Evolutionary conservation across 352 stramenopile species (phyloP).

Genomic region (Phytophthora hybrid): DNA sequence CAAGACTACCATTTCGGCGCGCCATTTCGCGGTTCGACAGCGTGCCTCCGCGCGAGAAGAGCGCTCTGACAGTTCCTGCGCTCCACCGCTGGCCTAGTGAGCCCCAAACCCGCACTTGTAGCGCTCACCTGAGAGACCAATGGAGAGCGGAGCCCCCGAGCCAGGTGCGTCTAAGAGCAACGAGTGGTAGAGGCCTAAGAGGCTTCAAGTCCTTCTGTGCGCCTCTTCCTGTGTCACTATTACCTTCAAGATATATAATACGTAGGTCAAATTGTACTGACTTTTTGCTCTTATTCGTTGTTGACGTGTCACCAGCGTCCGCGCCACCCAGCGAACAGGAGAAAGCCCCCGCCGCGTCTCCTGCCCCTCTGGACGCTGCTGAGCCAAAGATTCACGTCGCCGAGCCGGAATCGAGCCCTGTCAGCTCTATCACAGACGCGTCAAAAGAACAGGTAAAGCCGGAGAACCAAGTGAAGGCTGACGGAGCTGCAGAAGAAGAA

Average conservation of each 20-base stretch:
- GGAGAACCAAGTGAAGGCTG: neutral
- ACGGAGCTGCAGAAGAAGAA: neutral
- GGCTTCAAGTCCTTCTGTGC: conserved; percentile 7
- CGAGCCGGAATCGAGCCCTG: conserved; percentile 22
- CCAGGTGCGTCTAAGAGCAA: conserved; percentile 19
- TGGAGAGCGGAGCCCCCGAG: conserved; percentile 21
- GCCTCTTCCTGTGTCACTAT: conserved; percentile 6
- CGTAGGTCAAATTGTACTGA: neutral
- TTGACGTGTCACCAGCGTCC: conserved; percentile 5
- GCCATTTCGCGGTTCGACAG: conserved; percentile 42
- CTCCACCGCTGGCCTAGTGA: neutral
- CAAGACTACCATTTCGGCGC: conserved; percentile 6
- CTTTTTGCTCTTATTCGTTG: conserved; percentile 5
- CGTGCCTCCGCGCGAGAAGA: conserved; percentile 15
- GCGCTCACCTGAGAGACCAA: conserved; percentile 1
- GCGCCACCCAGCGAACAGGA: conserved; percentile 7
- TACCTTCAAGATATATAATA: neutral
- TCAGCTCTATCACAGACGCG: neutral
- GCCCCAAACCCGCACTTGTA: neutral
- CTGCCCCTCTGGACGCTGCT: neutral
- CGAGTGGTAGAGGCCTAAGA: neutral
- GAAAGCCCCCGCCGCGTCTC: neutral
- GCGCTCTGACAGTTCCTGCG: neutral
- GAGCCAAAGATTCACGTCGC: conserved; percentile 4
- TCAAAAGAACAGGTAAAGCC: conserved; percentile 6